A percentile compares a stretch with the other conserved stretches of the same genome.
phyloP scores from a whole-genome alignment of 495 filamentous ascomycete genomes.

The Penicillium cinerascens region DNA sequence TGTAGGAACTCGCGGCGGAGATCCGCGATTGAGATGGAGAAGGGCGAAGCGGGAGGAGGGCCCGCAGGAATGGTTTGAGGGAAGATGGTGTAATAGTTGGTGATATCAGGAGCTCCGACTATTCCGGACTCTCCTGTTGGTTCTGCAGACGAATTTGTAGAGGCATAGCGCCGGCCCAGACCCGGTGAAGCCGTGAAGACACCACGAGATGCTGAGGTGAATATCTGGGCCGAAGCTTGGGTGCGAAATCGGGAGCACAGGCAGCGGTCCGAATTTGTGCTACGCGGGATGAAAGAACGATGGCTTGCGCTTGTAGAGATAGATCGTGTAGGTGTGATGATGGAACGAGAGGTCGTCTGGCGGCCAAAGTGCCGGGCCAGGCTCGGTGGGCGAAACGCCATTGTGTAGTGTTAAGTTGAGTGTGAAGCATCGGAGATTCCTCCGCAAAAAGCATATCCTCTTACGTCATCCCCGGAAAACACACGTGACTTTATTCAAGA shows the following conservation, averaged over 20 bases:
- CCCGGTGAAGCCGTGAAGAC: not conserved
- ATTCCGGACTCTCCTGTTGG: constrained; percentile 4
- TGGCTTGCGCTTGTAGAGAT: not conserved
- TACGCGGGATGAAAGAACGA: no score
- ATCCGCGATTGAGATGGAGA: constrained; percentile 60
- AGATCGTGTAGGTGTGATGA: not conserved
- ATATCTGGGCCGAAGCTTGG: not conserved
- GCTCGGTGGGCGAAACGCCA: constrained; percentile 11
- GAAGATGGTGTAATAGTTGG: constrained; percentile 83
- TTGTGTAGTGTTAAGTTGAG: constrained; percentile 4
- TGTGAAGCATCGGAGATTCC: not conserved
- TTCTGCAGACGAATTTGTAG: constrained; percentile 7
- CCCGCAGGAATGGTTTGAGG: constrained; percentile 74
- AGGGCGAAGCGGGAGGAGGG: constrained; percentile 73
- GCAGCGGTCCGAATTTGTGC: constrained; percentile 7
- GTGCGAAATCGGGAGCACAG: constrained; percentile 2
- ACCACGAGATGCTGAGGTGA: not conserved
- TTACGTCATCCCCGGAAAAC: constrained; percentile 21
- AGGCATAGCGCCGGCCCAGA: constrained; percentile 14
- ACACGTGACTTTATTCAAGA: constrained; percentile 14
- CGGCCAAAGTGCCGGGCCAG: constrained; percentile 8
- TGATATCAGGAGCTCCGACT: constrained; percentile 36
- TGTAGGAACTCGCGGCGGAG: constrained; percentile 83
- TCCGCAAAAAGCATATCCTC: constrained; percentile 2
- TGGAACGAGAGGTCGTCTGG: not conserved